These are phyloP conservation scores for Allomyces javanicus DNA, from an alignment of 192 early-diverging fungal genomes.

Conservation along the genomic window DNA sequence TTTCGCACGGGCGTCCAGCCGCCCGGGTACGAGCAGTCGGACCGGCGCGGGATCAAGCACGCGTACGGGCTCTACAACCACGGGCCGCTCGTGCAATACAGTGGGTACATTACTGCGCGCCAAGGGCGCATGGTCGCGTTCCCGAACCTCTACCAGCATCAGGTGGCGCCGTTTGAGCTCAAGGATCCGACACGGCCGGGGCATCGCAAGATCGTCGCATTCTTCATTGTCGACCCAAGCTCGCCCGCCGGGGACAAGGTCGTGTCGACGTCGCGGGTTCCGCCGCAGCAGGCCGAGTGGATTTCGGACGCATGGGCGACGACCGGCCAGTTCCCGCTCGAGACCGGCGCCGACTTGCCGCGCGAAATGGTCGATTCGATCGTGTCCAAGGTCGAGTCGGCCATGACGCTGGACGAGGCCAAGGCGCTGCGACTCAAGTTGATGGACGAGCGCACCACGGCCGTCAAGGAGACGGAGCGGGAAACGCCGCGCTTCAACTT, in stretches of 20 bases:
- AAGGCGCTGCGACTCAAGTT: conserved; percentile 18
- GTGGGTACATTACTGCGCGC: conserved; percentile 20
- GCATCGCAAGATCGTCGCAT: conserved; percentile 41
- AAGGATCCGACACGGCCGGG: conserved; percentile 37
- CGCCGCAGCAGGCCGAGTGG: conserved; percentile 42
- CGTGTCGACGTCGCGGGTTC: conserved; percentile 33
- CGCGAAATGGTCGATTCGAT: conserved; percentile 6
- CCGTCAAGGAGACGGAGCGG: background rate
- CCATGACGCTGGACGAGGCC: conserved; percentile 20
- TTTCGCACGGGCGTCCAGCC: conserved; percentile 22
- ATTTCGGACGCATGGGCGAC: background rate
- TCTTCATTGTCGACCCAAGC: conserved; percentile 51
- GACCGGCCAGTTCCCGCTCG: no score
- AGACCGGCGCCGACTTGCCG: background rate
- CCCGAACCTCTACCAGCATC: conserved; percentile 53
- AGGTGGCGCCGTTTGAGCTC: conserved; percentile 37
- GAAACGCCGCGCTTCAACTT: background rate
- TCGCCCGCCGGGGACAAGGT: conserved; percentile 9
- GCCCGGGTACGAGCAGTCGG: conserved; percentile 13
- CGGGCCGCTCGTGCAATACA: conserved; percentile 13
- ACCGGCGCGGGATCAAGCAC: conserved; percentile 6
- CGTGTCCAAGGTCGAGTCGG: conserved; percentile 8
- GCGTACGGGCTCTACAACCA: conserved; percentile 21
- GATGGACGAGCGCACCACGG: conserved; percentile 20
- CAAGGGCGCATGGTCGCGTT: conserved; percentile 45